These are phyloP conservation scores for Echites panduratus DNA, from an alignment of 257 asterid species.

Conservation along the genomic window DNA sequence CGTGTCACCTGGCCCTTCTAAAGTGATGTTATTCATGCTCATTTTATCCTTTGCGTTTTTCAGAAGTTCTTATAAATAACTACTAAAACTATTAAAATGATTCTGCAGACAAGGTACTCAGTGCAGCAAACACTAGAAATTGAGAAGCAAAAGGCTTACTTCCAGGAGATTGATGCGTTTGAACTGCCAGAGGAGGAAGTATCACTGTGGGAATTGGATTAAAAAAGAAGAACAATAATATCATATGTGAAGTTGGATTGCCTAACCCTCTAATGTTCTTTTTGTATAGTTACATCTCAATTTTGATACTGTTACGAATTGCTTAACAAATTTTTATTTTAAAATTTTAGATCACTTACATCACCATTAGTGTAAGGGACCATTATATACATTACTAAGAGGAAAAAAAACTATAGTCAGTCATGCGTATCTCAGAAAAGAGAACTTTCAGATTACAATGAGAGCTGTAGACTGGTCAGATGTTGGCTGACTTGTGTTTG, in stretches of 20 bases:
- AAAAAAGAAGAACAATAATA: constrained; percentile 18
- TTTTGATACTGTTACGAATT: background rate
- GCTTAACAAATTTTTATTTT: background rate
- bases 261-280: constrained; percentile 12
- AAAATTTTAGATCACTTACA: background rate
- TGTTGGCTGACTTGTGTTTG: background rate
- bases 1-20: background rate
- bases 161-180: constrained; percentile 64
- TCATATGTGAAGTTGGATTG: constrained; percentile 13
- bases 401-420: too few relatives aligned
- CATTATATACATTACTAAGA: too few relatives aligned
- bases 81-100: constrained; percentile 14
- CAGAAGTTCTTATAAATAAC: constrained; percentile 2
- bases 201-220: constrained; percentile 38
- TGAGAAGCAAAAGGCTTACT: constrained; percentile 57
- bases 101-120: constrained; percentile 46
- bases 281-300: constrained; percentile 32
- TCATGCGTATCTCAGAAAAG: too few relatives aligned
- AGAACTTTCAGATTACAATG: background rate
- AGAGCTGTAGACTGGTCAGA: background rate
- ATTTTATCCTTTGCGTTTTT: background rate
- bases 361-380: background rate
- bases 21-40: background rate
- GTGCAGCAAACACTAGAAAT: constrained; percentile 30
- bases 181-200: constrained; percentile 70